phyloP scores from a whole-genome alignment of 768 basidiomycete species.

The Fomitopsis serialis region DNA sequence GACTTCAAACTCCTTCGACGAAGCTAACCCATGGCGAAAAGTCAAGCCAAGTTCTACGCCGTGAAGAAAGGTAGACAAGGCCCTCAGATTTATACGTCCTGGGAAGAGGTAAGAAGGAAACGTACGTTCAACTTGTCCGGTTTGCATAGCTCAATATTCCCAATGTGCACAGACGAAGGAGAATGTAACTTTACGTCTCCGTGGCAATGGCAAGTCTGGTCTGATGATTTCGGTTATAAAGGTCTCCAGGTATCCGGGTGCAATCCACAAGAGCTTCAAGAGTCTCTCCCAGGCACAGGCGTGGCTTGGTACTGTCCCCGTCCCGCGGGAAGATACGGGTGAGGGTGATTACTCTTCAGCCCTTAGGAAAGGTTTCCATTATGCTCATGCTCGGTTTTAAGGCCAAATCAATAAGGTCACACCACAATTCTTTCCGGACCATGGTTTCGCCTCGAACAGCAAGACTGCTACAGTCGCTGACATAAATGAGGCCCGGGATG shows the following conservation, averaged over 20 bases:
- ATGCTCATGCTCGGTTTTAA: too few relatives aligned
- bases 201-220: neutral
- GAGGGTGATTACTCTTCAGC: neutral
- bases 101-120: constrained; percentile 45
- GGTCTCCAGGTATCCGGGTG: constrained; percentile 49
- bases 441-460: too few relatives aligned
- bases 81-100: constrained; percentile 49
- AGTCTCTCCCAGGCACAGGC: constrained; percentile 40
- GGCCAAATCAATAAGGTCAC: too few relatives aligned
- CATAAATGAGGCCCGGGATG: too few relatives aligned
- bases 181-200: constrained; percentile 29
- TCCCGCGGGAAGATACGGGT: neutral
- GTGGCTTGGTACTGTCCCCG: constrained; percentile 28
- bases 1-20: neutral
- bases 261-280: constrained; percentile 48
- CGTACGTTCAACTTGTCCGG: neutral
- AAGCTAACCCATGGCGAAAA: neutral
- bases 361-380: too few relatives aligned
- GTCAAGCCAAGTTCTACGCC: constrained; percentile 47
- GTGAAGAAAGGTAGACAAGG: constrained; percentile 54
- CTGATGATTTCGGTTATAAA: constrained; percentile 20
- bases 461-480: too few relatives aligned
- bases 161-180: constrained; percentile 35
- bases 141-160: neutral
- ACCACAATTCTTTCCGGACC: too few relatives aligned